phyloP scores from a whole-genome alignment of 805 yeast genomes.

The Cyberlindnera maritima region DNA sequence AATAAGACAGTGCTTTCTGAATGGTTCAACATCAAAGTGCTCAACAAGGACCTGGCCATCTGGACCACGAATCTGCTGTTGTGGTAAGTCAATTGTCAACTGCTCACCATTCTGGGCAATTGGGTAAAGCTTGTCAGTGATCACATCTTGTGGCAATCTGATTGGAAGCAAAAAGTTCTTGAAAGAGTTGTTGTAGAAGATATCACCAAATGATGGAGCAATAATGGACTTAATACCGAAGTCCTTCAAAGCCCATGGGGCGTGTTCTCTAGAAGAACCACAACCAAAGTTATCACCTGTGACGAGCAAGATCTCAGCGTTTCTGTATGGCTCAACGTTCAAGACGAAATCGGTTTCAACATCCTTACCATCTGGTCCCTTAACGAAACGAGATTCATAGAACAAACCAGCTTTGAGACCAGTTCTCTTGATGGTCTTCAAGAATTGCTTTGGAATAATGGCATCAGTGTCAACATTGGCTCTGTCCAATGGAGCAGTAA shows the following conservation, averaged over 20 bases:
- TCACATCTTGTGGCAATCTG: slow-evolving; percentile 78
- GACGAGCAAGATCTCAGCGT: slow-evolving; percentile 80
- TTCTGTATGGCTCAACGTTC: slow-evolving; percentile 78
- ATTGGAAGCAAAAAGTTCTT: slow-evolving; percentile 95
- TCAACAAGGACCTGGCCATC: slow-evolving; percentile 74
- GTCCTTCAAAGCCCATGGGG: slow-evolving; percentile 98
- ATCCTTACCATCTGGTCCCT: slow-evolving; percentile 67
- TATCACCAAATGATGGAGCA: slow-evolving; percentile 98
- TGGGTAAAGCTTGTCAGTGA: slow-evolving; percentile 70
- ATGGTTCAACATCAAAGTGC: slow-evolving; percentile 82
- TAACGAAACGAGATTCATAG: slow-evolving; percentile 82
- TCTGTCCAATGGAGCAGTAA: slow-evolving; percentile 91
- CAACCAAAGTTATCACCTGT: slow-evolving; percentile 98
- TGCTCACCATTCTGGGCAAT: slow-evolving; percentile 67
- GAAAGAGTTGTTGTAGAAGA: slow-evolving; percentile 94
- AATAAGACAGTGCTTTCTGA: slow-evolving; percentile 91
- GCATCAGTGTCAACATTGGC: slow-evolving; percentile 99
- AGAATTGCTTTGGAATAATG: slow-evolving; percentile 96
- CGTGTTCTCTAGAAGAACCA: slow-evolving; percentile 99
- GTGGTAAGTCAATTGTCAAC: slow-evolving; percentile 80
- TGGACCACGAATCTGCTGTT: slow-evolving; percentile 70
- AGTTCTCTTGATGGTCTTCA: slow-evolving; percentile 96
- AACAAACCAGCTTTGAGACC: slow-evolving; percentile 87
- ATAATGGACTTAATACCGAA: slow-evolving; percentile 94
- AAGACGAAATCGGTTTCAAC: slow-evolving; percentile 86